These are phyloP conservation scores for Micromonas pusilla DNA, from an alignment of 139 green algal species.

Conservation along the genomic window DNA sequence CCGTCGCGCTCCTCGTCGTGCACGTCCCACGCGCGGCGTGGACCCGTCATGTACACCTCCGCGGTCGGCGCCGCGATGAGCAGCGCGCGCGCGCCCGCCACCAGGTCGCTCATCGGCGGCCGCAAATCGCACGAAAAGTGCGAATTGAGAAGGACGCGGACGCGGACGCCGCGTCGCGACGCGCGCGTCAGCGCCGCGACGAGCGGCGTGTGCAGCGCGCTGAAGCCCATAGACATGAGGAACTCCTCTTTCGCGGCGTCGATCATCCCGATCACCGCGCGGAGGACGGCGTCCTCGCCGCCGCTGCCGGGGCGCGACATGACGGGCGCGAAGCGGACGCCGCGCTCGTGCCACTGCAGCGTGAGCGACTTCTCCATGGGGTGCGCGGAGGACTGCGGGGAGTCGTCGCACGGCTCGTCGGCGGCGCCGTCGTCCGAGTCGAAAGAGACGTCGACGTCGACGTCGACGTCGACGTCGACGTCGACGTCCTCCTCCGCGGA, in stretches of 20 bases:
- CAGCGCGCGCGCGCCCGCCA: neutral
- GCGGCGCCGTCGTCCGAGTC: no score
- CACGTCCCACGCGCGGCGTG: neutral
- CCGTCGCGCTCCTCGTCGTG: neutral
- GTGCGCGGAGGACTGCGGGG: no score
- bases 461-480: no score
- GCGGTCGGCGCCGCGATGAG: neutral
- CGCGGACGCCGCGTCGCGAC: neutral
- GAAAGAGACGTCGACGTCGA: no score
- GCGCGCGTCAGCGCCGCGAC: neutral
- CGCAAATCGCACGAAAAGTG: neutral
- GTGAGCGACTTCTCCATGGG: neutral
- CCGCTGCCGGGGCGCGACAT: neutral
- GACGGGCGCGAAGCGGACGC: neutral
- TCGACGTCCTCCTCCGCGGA: no score
- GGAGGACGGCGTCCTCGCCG: neutral
- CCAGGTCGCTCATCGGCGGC: neutral
- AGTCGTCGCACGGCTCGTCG: no score
- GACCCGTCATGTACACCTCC: neutral
- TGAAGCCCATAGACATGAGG: neutral
- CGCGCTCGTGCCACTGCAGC: neutral
- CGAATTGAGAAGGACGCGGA: neutral
- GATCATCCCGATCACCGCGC: neutral
- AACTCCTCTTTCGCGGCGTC: neutral
- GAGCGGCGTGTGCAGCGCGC: neutral